These are phyloP conservation scores for Solanum pinnatisectum DNA, from an alignment of 257 asterid species.

Conservation along the genomic window DNA sequence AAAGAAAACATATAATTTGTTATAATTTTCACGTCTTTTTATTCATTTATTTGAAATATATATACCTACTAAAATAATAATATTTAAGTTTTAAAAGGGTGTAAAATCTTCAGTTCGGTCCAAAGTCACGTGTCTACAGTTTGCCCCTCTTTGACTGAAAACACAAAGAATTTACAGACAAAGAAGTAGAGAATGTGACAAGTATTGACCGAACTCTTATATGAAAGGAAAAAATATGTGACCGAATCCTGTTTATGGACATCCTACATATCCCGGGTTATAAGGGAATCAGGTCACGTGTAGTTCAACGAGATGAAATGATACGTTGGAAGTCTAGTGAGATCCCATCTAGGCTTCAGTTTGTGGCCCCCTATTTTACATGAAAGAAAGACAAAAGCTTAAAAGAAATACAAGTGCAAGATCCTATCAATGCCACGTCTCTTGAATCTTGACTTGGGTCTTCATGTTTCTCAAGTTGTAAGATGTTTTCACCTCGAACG, in stretches of 20 bases:
- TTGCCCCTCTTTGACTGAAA: neutral
- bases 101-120: too few relatives aligned
- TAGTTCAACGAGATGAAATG: neutral
- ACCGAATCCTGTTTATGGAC: too few relatives aligned
- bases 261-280: too few relatives aligned
- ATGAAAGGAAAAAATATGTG: neutral
- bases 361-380: neutral
- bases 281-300: neutral
- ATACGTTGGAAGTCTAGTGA: neutral
- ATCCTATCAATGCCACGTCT: neutral
- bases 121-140: too few relatives aligned
- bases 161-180: neutral
- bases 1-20: too few relatives aligned
- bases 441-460: neutral
- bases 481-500: neutral
- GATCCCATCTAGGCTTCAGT: neutral
- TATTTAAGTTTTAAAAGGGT: too few relatives aligned
- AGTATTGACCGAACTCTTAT: neutral
- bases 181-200: neutral
- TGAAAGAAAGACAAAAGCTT: neutral
- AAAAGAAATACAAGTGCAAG: too few relatives aligned
- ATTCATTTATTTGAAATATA: too few relatives aligned
- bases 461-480: neutral
- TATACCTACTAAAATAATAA: too few relatives aligned
- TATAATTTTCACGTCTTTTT: too few relatives aligned